phyloP scores from a whole-genome alignment of 2,329 filamentous ascomycete genomes.

The Aulographum hederae region DNA sequence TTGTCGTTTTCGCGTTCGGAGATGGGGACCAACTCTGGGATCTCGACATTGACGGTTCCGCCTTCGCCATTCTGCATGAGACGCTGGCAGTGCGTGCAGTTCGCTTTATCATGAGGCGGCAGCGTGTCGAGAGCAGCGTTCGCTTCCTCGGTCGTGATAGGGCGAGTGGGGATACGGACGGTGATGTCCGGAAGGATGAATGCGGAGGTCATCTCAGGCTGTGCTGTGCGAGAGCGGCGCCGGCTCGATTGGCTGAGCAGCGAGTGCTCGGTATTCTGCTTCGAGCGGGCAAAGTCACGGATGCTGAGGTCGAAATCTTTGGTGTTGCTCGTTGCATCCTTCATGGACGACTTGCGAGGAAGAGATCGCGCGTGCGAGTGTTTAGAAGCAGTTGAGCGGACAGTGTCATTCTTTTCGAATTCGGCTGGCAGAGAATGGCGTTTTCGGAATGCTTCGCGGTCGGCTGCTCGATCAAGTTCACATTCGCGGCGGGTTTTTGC shows the following conservation, averaged over 20 bases:
- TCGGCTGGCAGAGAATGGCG: background rate
- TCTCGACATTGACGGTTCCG: conserved; percentile 6
- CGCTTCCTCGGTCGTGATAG: conserved; percentile 7
- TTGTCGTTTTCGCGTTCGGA: conserved; percentile 22
- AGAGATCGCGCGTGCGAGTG: conserved; percentile 17
- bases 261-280: background rate
- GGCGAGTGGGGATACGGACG: conserved; percentile 13
- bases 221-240: background rate
- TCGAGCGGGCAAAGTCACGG: background rate
- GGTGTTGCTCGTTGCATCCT: conserved; percentile 24
- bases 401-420: conserved; percentile 3
- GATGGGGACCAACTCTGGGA: conserved; percentile 11
- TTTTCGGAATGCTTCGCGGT: too few species aligned
- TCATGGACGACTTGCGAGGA: conserved; percentile 37
- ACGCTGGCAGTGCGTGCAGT: conserved; percentile 38
- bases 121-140: conserved; percentile 10
- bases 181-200: conserved; percentile 48
- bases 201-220: conserved; percentile 39
- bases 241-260: background rate
- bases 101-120: conserved; percentile 31
- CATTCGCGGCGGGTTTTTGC: too few species aligned
- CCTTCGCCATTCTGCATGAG: conserved; percentile 7
- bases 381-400: conserved; percentile 4
- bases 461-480: too few species aligned
- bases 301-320: too few species aligned